Evolutionary conservation across 1,284 basidiomycete species (phyloP).

Genomic region (Takashimella tepidaria): DNA sequence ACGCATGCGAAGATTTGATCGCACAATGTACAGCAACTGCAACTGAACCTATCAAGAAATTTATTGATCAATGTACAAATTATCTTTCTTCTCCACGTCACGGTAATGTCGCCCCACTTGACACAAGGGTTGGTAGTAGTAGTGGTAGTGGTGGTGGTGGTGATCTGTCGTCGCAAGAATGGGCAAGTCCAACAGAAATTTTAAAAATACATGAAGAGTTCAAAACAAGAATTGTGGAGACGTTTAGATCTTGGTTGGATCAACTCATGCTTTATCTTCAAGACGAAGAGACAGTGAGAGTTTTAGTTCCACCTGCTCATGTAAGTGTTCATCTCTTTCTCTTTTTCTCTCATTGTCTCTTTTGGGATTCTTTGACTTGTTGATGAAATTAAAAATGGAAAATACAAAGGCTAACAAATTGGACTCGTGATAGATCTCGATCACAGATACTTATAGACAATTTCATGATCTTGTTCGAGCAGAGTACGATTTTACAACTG

Average conservation of each 20-base stretch:
- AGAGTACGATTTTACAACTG: conserved; percentile 50
- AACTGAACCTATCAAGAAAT: conserved; percentile 55
- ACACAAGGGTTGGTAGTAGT: background rate
- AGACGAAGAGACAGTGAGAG: conserved; percentile 67
- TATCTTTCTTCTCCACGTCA: conserved; percentile 33
- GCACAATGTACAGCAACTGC: conserved; percentile 55
- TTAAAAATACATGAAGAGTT: conserved; percentile 56
- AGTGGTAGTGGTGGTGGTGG: background rate
- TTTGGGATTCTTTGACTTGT: no score
- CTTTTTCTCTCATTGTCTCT: background rate
- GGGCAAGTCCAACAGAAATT: conserved; percentile 49
- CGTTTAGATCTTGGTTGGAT: conserved; percentile 56
- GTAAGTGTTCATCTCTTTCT: conserved; percentile 35
- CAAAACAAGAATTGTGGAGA: conserved; percentile 49
- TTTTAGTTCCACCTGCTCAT: conserved; percentile 68
- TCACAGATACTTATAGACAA: conserved; percentile 64
- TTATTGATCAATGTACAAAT: conserved; percentile 54
- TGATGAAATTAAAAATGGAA: no score
- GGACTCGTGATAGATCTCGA: conserved; percentile 50
- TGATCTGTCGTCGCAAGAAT: conserved; percentile 53
- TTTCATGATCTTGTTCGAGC: conserved; percentile 56
- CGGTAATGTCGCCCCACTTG: no score
- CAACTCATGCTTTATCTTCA: conserved; percentile 69
- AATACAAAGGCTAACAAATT: no score
- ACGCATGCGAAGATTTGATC: conserved; percentile 76